phyloP scores from a whole-genome alignment of 192 early-diverging fungal species.

The Rhizophagus clarus region DNA sequence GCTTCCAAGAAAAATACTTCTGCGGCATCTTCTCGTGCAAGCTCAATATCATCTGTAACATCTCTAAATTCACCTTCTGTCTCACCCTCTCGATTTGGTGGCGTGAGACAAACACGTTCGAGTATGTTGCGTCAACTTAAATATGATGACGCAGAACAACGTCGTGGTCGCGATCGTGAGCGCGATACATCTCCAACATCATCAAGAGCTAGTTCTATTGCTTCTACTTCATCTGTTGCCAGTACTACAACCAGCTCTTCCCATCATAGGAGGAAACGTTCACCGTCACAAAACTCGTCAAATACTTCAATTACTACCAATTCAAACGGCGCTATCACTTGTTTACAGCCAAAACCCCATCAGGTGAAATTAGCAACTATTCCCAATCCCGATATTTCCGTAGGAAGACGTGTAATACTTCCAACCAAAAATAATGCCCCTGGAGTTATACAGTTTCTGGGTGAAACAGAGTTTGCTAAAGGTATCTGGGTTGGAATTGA shows the following conservation, averaged over 20 bases:
- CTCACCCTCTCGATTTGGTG: conserved; percentile 21
- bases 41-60: conserved; percentile 12
- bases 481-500: conserved; percentile 31
- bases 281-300: conserved; percentile 20
- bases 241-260: conserved; percentile 7
- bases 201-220: conserved; percentile 30
- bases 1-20: conserved; percentile 11
- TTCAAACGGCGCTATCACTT: conserved; percentile 2
- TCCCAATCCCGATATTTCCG: conserved; percentile 25
- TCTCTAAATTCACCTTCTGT: conserved; percentile 26
- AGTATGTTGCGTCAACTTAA: conserved; percentile 31
- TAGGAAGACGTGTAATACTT: conserved; percentile 32
- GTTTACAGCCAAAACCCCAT: conserved; percentile 23
- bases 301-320: background rate
- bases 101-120: conserved; percentile 29
- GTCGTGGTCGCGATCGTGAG: conserved; percentile 21
- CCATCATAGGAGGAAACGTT: conserved; percentile 19
- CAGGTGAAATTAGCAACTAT: conserved; percentile 28
- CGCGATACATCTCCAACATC: conserved; percentile 18
- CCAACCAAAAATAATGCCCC: conserved; percentile 32
- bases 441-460: conserved; percentile 31
- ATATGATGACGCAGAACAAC: conserved; percentile 30
- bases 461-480: conserved; percentile 33
- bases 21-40: conserved; percentile 20
- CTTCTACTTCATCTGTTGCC: conserved; percentile 25